Base-by-base conservation (phyloP, 495 filamentous ascomycete species). In the Delitschia confertaspora region DNA sequence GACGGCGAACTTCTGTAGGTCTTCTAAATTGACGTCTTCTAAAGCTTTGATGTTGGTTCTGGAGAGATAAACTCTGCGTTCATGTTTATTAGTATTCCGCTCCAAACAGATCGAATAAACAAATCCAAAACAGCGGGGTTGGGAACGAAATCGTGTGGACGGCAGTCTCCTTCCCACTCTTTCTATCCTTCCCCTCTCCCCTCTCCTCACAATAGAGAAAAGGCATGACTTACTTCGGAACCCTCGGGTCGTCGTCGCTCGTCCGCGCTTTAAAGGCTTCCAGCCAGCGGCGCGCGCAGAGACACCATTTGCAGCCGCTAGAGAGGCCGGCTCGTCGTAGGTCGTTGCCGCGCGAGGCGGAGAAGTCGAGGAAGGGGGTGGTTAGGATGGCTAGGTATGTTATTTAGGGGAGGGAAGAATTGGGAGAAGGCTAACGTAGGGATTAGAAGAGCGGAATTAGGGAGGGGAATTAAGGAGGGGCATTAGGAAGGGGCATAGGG, bases 291-390 rank as follows among this genome's bases (percentile, higher is more conserved):
- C 49, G 49, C 3, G 72, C 70, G 49, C 73, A 73, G 6, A 79
- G 54, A 51, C 78, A 80, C 76, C 78, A 79, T 46, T 69, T 70
- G 38, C 73, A 76, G 3, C 76, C 75, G 9, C 58, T 64, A 19
- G 64, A 71, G 20, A 79, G 62, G 14, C 76, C 76, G 4, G 38
- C 43, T 22, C 67, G 57, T 2, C 72, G 64, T 13, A 82, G 63
- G 46, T 79, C 71, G 51, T 80, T 80, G 29, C 74, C 76, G 11
- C 66, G 61, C 0, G 66, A 62, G 26, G 73, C 73, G 31, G 65
- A 65, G 60, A 73, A 79, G 50, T 78, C 69, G 13, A 80, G 72
- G 56, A 80, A 80, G 51, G 73, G 65, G 33, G 72, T 65, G 7
- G 75, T 74, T 9, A 80, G 55, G n/a, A 73, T 58, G 21, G 66